phyloP scores from a whole-genome alignment of 495 filamentous ascomycete genomes.

The Achaetomiella virescens region DNA sequence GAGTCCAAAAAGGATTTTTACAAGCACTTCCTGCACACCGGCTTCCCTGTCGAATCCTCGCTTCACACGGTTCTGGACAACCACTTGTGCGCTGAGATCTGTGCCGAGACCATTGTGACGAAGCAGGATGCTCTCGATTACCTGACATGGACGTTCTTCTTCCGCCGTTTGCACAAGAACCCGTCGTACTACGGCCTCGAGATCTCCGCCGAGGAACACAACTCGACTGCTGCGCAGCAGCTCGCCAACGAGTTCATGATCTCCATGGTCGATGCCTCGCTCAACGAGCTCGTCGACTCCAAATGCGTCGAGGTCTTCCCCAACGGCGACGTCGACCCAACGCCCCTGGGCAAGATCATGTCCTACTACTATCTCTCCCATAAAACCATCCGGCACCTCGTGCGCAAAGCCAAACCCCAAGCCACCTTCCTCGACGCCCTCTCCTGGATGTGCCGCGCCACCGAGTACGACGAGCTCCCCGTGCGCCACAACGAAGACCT shows the following conservation, averaged over 20 bases:
- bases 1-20: slow-evolving; percentile 99
- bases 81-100: slow-evolving; percentile 92
- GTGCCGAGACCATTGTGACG: slow-evolving; percentile 80
- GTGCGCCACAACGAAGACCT: slow-evolving; percentile 99
- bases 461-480: slow-evolving; percentile 94
- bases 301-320: slow-evolving; percentile 72
- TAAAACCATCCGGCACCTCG: slow-evolving; percentile 82
- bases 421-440: slow-evolving; percentile 82
- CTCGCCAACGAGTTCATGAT: slow-evolving; percentile 90
- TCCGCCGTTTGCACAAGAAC: slow-evolving; percentile 94
- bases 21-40: slow-evolving; percentile 97
- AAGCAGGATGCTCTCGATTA: slow-evolving; percentile 98
- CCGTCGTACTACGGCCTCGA: slow-evolving; percentile 96
- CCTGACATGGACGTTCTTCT: slow-evolving; percentile 99
- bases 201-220: slow-evolving; percentile 90
- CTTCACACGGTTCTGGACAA: slow-evolving; percentile 95
- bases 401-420: slow-evolving; percentile 65
- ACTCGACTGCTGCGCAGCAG: slow-evolving; percentile 74
- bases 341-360: slow-evolving; percentile 93
- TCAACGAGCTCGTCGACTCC: slow-evolving; percentile 73
- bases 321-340: slow-evolving; percentile 86
- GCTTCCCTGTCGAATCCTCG: slow-evolving; percentile 94
- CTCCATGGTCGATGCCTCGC: slow-evolving; percentile 77
- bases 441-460: slow-evolving; percentile 86
- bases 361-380: slow-evolving; percentile 99